Evolutionary conservation across 805 yeast genomes (phyloP).

Genomic region (Blastobotrys muscicola): DNA sequence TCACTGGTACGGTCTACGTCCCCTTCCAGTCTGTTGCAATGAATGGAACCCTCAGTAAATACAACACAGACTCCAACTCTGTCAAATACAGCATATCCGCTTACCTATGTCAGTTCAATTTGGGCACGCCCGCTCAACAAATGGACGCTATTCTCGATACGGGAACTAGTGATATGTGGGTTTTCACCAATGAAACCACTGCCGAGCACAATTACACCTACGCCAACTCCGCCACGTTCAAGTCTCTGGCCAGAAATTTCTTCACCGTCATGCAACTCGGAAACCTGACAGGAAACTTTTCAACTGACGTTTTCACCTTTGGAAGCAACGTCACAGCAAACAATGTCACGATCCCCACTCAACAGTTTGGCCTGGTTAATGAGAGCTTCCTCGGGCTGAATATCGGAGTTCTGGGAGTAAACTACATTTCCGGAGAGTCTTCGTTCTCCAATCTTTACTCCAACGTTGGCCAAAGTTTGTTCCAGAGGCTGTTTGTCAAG

Average conservation of each 20-base stretch:
- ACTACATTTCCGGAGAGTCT: conserved; percentile 15
- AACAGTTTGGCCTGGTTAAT: conserved; percentile 63
- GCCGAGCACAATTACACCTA: no score
- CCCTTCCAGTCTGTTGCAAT: no score
- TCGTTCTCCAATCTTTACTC: conserved; percentile 27
- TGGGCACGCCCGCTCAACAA: conserved; percentile 46
- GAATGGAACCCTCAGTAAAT: no score
- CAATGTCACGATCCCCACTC: conserved; percentile 28
- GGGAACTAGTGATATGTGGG: conserved; percentile 64
- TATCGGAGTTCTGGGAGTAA: conserved; percentile 18
- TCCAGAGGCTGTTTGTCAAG: conserved; percentile 44
- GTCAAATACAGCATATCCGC: no score
- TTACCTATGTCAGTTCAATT: no score
- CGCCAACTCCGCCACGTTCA: no score
- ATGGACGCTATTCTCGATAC: conserved; percentile 53
- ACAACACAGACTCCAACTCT: no score
- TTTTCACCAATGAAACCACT: conserved; percentile 15
- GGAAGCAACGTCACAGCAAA: no score
- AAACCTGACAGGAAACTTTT: conserved; percentile 28
- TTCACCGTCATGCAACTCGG: conserved; percentile 36
- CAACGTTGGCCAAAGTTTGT: conserved; percentile 57
- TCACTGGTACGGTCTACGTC: no score
- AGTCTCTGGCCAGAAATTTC: conserved; percentile 1
- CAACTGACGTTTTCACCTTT: no score
- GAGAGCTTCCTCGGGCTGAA: conserved; percentile 39